Conservation (phyloP, 495 filamentous ascomycete genomes). For the Tuber aestivum region DNA sequence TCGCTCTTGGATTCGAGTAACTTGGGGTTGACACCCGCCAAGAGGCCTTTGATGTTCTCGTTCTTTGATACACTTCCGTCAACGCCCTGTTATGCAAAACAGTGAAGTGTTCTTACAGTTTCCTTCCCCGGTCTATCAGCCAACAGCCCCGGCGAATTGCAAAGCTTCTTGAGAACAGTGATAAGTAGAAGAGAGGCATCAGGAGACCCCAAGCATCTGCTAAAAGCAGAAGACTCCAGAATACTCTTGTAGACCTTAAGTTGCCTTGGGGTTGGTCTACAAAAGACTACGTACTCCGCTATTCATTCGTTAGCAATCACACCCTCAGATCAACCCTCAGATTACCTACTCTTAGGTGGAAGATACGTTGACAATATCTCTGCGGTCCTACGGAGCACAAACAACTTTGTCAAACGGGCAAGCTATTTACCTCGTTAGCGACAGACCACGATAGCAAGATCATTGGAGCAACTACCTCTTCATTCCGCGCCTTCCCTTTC, state of each 20-base stretch:
- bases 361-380: constrained; percentile 68
- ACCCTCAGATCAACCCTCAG: neutral
- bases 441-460: neutral
- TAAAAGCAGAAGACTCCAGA: constrained; percentile 64
- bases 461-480: constrained; percentile 47
- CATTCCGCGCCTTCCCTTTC: constrained; percentile 62
- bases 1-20: constrained; percentile 55
- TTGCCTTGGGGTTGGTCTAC: constrained; percentile 58
- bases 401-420: constrained; percentile 59
- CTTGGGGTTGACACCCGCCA: constrained; percentile 55
- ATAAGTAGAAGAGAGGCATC: constrained; percentile 70
- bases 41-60: constrained; percentile 48
- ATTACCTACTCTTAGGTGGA: constrained; percentile 55
- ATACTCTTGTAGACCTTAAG: constrained; percentile 63
- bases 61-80: constrained; percentile 34
- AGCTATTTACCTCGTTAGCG: constrained; percentile 42
- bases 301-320: constrained; percentile 1
- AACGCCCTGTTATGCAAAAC: neutral
- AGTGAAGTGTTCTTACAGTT: constrained; percentile 11
- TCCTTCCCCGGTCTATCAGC: constrained; percentile 40
- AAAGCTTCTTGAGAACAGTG: constrained; percentile 73
- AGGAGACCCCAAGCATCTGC: constrained; percentile 57
- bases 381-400: constrained; percentile 72
- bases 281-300: constrained; percentile 6
- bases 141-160: constrained; percentile 69